Conservation (phyloP, 2,329 filamentous ascomycete species). For the Chrysosporium queenslandicum region DNA sequence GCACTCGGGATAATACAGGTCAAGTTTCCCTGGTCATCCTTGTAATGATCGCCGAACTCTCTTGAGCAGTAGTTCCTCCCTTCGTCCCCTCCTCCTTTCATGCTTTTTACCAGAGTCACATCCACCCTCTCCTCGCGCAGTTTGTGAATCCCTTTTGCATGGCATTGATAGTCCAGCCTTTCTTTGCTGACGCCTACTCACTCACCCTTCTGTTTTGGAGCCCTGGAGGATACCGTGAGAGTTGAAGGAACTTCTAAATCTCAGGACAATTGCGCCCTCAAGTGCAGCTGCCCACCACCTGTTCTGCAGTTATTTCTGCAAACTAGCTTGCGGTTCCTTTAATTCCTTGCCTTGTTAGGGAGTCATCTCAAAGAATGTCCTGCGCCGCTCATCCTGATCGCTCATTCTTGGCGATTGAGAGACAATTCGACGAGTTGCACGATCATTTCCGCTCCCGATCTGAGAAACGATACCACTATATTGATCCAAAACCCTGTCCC, state of each 20-base stretch:
- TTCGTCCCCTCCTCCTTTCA: not conserved
- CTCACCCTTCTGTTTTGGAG: no score
- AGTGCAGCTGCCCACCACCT: not conserved
- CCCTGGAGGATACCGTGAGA: slow-evolving; percentile 20
- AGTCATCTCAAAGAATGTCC: slow-evolving; percentile 5
- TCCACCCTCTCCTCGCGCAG: not conserved
- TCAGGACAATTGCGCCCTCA: slow-evolving; percentile 8
- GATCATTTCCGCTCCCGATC: slow-evolving; percentile 27
- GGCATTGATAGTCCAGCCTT: no score
- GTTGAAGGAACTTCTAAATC: slow-evolving; percentile 15
- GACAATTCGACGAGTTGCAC: slow-evolving; percentile 33
- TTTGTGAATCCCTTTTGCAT: not conserved
- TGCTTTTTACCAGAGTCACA: not conserved
- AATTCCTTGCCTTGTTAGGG: no score
- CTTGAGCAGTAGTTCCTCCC: not conserved
- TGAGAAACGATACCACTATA: slow-evolving; percentile 20
- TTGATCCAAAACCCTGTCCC: slow-evolving; percentile 13
- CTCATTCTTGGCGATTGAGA: slow-evolving; percentile 32
- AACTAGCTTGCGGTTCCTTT: no score
- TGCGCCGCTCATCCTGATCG: slow-evolving; percentile 19
- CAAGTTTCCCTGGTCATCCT: slow-evolving; percentile 1
- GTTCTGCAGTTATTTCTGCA: no score
- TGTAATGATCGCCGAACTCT: slow-evolving; percentile 5
- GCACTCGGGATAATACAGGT: not conserved
- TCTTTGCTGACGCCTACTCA: no score